These are phyloP conservation scores for Zymoseptoria crescenta DNA, from an alignment of 2,329 filamentous ascomycete species.

Conservation along the genomic window DNA sequence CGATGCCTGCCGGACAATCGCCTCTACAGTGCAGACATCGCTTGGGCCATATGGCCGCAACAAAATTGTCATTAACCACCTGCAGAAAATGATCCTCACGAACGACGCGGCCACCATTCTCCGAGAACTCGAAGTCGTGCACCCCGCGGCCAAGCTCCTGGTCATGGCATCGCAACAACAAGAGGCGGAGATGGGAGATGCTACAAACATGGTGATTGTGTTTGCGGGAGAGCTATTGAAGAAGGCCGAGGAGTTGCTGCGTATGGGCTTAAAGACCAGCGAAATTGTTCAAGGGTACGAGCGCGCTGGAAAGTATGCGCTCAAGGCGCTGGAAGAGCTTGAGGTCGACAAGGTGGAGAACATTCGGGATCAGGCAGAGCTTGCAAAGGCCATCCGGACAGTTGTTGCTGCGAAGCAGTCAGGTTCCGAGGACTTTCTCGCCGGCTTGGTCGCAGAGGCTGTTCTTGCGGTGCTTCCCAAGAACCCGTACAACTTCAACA, in stretches of 20 bases:
- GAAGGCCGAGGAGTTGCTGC: conserved; percentile 92
- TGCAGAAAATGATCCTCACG: conserved; percentile 99
- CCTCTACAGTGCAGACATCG: conserved; percentile 92
- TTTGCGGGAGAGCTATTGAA: conserved; percentile 89
- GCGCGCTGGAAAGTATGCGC: conserved; percentile 80
- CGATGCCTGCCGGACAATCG: conserved; percentile 93
- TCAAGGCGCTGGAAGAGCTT: conserved; percentile 73
- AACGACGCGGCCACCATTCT: conserved; percentile 97
- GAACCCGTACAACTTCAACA: conserved; percentile 93
- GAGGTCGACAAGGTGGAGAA: conserved; percentile 86
- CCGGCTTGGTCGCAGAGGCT: conserved; percentile 76
- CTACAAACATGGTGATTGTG: conserved; percentile 93
- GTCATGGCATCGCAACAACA: conserved; percentile 99
- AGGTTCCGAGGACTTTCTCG: conserved; percentile 82
- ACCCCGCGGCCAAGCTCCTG: conserved; percentile 92
- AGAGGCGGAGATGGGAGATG: conserved; percentile 98
- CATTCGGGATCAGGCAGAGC: conserved; percentile 68
- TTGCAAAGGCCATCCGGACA: conserved; percentile 90
- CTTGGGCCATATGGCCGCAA: conserved; percentile 96
- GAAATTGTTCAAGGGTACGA: conserved; percentile 96
- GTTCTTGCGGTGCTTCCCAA: conserved; percentile 85
- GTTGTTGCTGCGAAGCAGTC: conserved; percentile 96
- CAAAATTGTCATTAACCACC: conserved; percentile 99
- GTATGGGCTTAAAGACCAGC: conserved; percentile 96
- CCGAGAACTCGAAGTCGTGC: conserved; percentile 93